These are phyloP conservation scores for Backusella luteola DNA, from an alignment of 192 early-diverging fungal species.

Conservation along the genomic window DNA sequence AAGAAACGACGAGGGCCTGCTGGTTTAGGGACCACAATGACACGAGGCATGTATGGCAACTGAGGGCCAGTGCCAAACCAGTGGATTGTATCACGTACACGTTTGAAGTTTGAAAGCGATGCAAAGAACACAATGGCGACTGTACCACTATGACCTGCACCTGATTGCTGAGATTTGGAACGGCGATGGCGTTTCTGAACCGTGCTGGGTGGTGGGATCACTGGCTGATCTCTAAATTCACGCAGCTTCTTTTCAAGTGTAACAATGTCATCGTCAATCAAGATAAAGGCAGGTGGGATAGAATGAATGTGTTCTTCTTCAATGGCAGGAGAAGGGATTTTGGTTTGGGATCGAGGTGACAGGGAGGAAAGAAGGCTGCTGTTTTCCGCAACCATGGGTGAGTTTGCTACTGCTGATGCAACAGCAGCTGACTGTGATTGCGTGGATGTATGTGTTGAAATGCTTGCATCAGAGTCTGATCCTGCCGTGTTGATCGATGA, in stretches of 20 bases:
- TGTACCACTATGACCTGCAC: slow-evolving; percentile 25
- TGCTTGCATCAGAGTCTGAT: background rate
- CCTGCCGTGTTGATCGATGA: background rate
- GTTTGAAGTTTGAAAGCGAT: slow-evolving; percentile 46
- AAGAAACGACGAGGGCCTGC: slow-evolving; percentile 60
- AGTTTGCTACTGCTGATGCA: background rate
- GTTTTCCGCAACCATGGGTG: background rate
- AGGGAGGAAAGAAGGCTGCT: background rate
- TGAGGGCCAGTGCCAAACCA: slow-evolving; percentile 21
- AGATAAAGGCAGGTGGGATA: slow-evolving; percentile 45
- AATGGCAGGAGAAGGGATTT: slow-evolving; percentile 18
- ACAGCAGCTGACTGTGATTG: background rate
- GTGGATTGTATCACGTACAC: slow-evolving; percentile 46
- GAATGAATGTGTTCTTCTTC: slow-evolving; percentile 25
- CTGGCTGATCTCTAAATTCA: slow-evolving; percentile 30
- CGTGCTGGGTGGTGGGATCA: background rate
- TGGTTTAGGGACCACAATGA: slow-evolving; percentile 59
- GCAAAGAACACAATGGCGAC: slow-evolving; percentile 56
- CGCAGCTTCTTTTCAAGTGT: slow-evolving; percentile 46
- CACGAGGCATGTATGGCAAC: slow-evolving; percentile 34
- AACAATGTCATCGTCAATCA: slow-evolving; percentile 59
- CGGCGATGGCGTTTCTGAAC: slow-evolving; percentile 5
- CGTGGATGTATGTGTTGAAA: background rate
- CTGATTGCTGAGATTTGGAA: background rate
- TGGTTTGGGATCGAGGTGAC: background rate